Conservation (phyloP, 371 early-diverging fungal species). For the Saksenaea oblongispora region DNA sequence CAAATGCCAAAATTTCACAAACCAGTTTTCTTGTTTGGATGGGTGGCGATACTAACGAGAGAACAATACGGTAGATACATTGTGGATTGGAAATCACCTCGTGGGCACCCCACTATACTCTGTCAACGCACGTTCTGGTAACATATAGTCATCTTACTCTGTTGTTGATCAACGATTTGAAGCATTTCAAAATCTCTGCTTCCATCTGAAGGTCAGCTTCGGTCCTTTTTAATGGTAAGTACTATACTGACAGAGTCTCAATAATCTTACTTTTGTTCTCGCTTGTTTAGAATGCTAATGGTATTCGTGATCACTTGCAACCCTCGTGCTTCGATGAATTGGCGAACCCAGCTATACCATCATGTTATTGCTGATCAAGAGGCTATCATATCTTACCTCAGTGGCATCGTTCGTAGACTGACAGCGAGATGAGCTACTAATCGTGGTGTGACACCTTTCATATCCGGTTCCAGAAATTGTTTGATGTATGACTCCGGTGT, state of each 20-base stretch:
- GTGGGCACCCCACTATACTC: constrained; percentile 73
- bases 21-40: constrained; percentile 78
- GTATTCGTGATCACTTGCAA: constrained; percentile 66
- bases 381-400: constrained; percentile 54
- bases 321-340: constrained; percentile 76
- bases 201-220: constrained; percentile 79
- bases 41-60: constrained; percentile 79
- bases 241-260: not conserved
- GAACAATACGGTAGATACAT: constrained; percentile 71
- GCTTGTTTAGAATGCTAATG: constrained; percentile 58
- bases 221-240: constrained; percentile 42
- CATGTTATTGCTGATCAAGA: constrained; percentile 1
- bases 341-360: constrained; percentile 51
- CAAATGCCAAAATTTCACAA: constrained; percentile 80
- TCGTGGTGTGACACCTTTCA: constrained; percentile 59
- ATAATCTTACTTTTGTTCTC: constrained; percentile 42
- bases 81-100: constrained; percentile 76
- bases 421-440: constrained; percentile 64
- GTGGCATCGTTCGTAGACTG: constrained; percentile 72
- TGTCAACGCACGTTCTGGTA: not conserved
- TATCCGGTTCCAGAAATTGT: constrained; percentile 59
- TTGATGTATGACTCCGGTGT: constrained; percentile 70
- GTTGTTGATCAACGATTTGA: constrained; percentile 78
- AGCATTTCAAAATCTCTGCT: constrained; percentile 78
- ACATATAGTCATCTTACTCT: constrained; percentile 33